These are phyloP conservation scores for Erucastrum elatum DNA, from an alignment of 345 rosid species.

Conservation along the genomic window DNA sequence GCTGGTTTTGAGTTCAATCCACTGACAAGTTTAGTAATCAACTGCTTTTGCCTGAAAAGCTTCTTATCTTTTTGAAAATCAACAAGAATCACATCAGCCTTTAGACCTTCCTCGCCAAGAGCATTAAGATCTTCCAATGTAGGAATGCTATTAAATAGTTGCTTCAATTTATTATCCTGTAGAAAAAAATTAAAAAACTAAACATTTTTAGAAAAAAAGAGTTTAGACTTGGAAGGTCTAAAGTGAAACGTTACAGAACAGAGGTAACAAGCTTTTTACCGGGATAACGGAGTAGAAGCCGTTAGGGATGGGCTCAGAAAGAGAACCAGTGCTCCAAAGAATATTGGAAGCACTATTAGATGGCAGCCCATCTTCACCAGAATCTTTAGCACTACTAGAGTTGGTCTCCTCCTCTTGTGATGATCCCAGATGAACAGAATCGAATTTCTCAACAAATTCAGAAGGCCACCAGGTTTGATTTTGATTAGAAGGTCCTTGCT, in stretches of 20 bases:
- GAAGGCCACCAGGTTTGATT: constrained; percentile 85
- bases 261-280: constrained; percentile 43
- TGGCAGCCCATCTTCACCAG: constrained; percentile 66
- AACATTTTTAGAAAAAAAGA: neutral
- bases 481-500: constrained; percentile 67
- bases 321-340: constrained; percentile 90
- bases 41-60: constrained; percentile 84
- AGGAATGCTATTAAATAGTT: constrained; percentile 68
- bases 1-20: constrained; percentile 92
- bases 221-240: neutral
- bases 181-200: neutral
- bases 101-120: constrained; percentile 70
- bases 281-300: constrained; percentile 87
- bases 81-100: constrained; percentile 81
- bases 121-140: constrained; percentile 85
- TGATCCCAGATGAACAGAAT: constrained; percentile 70
- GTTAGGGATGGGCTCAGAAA: constrained; percentile 78
- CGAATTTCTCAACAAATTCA: constrained; percentile 77
- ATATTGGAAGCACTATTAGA: constrained; percentile 77
- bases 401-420: constrained; percentile 65
- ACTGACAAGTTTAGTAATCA: constrained; percentile 68
- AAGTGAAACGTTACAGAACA: constrained; percentile 1
- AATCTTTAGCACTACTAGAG: constrained; percentile 49
- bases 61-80: constrained; percentile 86
- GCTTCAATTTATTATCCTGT: constrained; percentile 89